phyloP scores from a whole-genome alignment of 495 filamentous ascomycete species.

The Wilcoxina mikolae region DNA sequence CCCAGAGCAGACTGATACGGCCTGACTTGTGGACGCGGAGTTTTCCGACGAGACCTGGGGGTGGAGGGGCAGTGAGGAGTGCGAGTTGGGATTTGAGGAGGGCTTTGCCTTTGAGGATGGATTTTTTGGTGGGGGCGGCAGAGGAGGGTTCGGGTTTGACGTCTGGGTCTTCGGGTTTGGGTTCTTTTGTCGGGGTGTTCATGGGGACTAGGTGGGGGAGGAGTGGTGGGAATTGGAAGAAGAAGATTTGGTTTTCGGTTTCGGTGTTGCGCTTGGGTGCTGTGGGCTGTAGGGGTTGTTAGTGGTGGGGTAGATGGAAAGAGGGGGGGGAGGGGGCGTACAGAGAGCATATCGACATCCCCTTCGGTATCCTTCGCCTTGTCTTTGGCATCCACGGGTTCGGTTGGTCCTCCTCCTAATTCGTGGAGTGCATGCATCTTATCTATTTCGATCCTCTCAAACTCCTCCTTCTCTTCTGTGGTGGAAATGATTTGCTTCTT shows the following conservation, averaged over 20 bases:
- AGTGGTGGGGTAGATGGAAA: neutral
- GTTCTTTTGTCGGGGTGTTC: neutral
- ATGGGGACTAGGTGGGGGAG: conserved; percentile 18
- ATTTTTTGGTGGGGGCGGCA: conserved; percentile 5
- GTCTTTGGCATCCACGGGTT: conserved; percentile 2
- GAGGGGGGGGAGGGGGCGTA: neutral
- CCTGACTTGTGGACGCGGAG: conserved; percentile 26
- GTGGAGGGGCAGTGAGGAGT: conserved; percentile 20
- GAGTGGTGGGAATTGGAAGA: conserved; percentile 27
- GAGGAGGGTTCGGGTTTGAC: neutral
- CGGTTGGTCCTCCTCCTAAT: conserved; percentile 12
- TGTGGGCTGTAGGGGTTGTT: neutral
- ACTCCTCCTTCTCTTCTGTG: conserved; percentile 22
- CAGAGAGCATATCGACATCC: conserved; percentile 16
- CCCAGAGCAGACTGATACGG: conserved; percentile 21
- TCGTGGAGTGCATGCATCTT: conserved; percentile 20
- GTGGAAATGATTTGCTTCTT: conserved; percentile 7
- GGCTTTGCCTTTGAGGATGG: conserved; percentile 5
- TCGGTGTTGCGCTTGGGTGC: conserved; percentile 13
- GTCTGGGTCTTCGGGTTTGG: neutral
- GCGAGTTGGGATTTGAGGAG: conserved; percentile 12
- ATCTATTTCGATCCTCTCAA: conserved; percentile 21
- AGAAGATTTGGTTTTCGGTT: conserved; percentile 27
- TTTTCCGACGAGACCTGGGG: conserved; percentile 22
- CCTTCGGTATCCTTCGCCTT: conserved; percentile 9